A percentile compares a stretch with the other conserved stretches of the same genome.
These are phyloP conservation scores for Mortierella hygrophila DNA, from an alignment of 192 early-diverging fungal species.

Conservation along the genomic window DNA sequence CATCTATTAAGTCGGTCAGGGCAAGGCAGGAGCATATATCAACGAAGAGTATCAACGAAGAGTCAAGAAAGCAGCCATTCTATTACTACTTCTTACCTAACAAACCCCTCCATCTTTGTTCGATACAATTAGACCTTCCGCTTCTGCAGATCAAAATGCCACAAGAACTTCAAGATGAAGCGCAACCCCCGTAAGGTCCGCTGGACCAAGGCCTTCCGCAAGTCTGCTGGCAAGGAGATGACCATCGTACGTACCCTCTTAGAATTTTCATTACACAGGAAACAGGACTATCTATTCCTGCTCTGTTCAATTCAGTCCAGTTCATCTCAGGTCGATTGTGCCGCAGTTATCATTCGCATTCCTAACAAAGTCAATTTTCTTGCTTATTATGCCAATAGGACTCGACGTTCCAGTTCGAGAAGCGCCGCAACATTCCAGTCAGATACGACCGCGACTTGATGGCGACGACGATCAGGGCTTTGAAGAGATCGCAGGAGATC, in stretches of 20 bases:
- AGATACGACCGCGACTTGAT: slow-evolving; percentile 98
- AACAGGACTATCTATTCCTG: not conserved
- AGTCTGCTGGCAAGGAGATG: slow-evolving; percentile 99
- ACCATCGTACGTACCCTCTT: slow-evolving; percentile 79
- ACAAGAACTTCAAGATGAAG: slow-evolving; percentile 99
- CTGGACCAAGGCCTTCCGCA: slow-evolving; percentile 99
- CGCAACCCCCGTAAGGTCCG: slow-evolving; percentile 99
- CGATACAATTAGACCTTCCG: slow-evolving; percentile 81
- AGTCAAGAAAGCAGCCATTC: too few species aligned
- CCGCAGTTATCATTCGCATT: not conserved
- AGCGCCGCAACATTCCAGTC: slow-evolving; percentile 97
- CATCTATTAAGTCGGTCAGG: too few species aligned
- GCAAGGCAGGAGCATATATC: too few species aligned
- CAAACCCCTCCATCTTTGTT: not conserved
- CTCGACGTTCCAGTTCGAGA: slow-evolving; percentile 98
- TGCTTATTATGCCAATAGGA: slow-evolving; percentile 67
- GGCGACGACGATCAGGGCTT: slow-evolving; percentile 97
- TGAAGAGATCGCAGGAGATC: slow-evolving; percentile 98
- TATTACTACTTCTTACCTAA: not conserved
- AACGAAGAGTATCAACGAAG: too few species aligned
- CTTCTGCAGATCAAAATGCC: slow-evolving; percentile 99
- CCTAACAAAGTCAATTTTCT: not conserved
- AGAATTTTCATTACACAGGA: not conserved
- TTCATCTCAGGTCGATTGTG: not conserved
- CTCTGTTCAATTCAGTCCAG: not conserved